Conservation (phyloP, 2,329 filamentous ascomycete genomes). For the Pestalotiopsis sp. region DNA sequence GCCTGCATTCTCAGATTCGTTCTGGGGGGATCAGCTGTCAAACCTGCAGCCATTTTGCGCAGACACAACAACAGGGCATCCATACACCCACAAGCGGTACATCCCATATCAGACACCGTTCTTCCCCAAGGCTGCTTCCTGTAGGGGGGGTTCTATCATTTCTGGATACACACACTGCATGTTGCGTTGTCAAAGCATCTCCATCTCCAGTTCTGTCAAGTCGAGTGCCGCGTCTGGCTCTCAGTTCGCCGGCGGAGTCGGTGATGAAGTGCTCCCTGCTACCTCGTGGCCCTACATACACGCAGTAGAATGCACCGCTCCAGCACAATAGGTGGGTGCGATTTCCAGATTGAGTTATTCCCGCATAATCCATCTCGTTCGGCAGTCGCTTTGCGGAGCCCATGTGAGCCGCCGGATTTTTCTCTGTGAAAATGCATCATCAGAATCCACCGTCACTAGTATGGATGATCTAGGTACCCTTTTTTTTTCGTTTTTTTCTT, state of each 20-base stretch:
- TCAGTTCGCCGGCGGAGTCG: background rate
- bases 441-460: background rate
- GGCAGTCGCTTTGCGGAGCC: background rate
- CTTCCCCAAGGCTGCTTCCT: background rate
- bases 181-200: background rate
- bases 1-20: slow-evolving; percentile 8
- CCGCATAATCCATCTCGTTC: background rate
- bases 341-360: background rate
- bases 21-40: slow-evolving; percentile 6
- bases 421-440: background rate
- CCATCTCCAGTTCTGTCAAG: background rate
- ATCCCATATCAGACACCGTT: background rate
- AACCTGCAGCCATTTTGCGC: slow-evolving; percentile 2
- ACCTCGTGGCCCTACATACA: background rate
- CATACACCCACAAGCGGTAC: background rate
- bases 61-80: too few relatives aligned
- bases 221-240: background rate
- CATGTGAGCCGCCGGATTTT: background rate
- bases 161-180: background rate
- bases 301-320: too few relatives aligned
- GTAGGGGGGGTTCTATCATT: background rate
- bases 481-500: background rate
- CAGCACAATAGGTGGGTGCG: background rate
- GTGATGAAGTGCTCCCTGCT: background rate
- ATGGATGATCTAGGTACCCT: background rate